Percentiles rank a stretch among this genome's conserved stretches.
phyloP scores from a whole-genome alignment of 768 basidiomycete genomes.

The Xerocomellus dryophilus region DNA sequence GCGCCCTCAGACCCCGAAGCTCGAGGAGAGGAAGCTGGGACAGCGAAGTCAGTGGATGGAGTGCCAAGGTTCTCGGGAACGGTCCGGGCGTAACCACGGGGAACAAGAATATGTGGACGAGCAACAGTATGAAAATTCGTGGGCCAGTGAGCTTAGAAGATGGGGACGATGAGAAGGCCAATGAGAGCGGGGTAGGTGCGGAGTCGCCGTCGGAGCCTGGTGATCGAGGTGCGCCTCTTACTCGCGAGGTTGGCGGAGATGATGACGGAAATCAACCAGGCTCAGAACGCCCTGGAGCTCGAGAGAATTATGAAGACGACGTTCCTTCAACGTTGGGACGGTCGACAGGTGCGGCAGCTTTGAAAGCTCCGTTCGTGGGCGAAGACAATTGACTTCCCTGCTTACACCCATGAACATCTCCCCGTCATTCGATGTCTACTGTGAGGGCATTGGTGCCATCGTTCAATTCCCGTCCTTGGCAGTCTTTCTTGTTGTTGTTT shows the following conservation, averaged over 20 bases:
- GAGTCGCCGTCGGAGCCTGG: conserved; percentile 7
- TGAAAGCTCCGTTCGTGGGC: conserved; percentile 8
- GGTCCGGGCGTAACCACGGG: conserved; percentile 45
- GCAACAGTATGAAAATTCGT: conserved; percentile 59
- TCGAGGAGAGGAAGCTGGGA: conserved; percentile 90
- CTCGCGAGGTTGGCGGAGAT: conserved; percentile 1
- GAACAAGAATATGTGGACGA: conserved; percentile 60
- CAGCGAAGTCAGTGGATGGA: conserved; percentile 86
- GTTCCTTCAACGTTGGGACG: conserved; percentile 27
- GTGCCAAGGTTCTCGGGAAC: conserved; percentile 57
- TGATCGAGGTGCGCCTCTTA: conserved; percentile 5
- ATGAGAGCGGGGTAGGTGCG: conserved; percentile 12
- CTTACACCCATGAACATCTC: neutral
- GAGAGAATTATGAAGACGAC: conserved; percentile 16
- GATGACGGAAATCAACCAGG: conserved; percentile 6
- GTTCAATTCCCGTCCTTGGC: neutral
- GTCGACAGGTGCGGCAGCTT: conserved; percentile 21
- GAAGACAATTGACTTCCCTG: conserved; percentile 2
- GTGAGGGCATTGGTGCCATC: neutral
- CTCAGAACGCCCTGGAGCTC: conserved; percentile 2
- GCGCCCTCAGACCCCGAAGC: conserved; percentile 84
- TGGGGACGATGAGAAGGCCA: conserved; percentile 33
- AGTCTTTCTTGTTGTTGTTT: conserved; percentile 7
- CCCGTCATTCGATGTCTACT: neutral
- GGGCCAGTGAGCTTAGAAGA: conserved; percentile 48